These are phyloP conservation scores for Globisporangium mamillatum DNA, from an alignment of 352 stramenopile species.

Conservation along the genomic window DNA sequence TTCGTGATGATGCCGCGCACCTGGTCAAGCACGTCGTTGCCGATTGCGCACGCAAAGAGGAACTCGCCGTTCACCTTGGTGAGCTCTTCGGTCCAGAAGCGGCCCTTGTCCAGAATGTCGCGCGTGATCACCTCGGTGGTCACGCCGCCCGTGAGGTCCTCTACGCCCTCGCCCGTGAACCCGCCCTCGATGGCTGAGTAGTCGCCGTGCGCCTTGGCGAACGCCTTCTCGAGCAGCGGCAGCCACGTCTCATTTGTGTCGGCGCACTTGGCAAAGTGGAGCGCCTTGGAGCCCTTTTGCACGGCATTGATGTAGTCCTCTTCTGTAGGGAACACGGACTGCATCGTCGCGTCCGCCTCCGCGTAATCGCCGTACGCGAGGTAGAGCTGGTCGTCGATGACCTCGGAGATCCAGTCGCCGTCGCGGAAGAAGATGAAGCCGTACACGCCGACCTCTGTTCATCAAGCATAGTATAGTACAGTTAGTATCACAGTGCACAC, in stretches of 20 bases:
- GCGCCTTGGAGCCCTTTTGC: constrained; percentile 33
- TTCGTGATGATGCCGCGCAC: constrained; percentile 38
- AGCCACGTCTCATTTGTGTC: constrained; percentile 78
- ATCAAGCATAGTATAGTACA: background rate
- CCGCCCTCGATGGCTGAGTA: constrained; percentile 69
- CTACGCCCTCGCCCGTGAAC: constrained; percentile 40
- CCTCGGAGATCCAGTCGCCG: constrained; percentile 43
- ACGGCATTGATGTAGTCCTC: constrained; percentile 26
- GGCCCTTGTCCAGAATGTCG: constrained; percentile 37
- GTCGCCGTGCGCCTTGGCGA: constrained; percentile 74
- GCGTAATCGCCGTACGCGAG: constrained; percentile 28
- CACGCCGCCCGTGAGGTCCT: constrained; percentile 43
- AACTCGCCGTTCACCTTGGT: constrained; percentile 36
- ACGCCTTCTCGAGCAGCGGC: constrained; percentile 85
- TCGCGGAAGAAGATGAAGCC: constrained; percentile 56
- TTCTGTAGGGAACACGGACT: constrained; percentile 25
- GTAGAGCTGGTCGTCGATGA: constrained; percentile 45
- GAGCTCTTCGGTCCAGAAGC: constrained; percentile 37
- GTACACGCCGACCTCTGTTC: constrained; percentile 39
- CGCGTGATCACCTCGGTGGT: constrained; percentile 31
- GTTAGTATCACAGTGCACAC: background rate
- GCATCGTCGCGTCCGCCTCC: constrained; percentile 19
- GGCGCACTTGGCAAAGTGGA: constrained; percentile 38
- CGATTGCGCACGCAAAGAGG: constrained; percentile 34
- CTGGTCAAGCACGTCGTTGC: constrained; percentile 7